Evolutionary conservation across 2,329 filamentous ascomycete species (phyloP), one percentile per base, ranked within the genome.

Genomic region (Ophiocordyceps camponoti-floridani): DNA sequence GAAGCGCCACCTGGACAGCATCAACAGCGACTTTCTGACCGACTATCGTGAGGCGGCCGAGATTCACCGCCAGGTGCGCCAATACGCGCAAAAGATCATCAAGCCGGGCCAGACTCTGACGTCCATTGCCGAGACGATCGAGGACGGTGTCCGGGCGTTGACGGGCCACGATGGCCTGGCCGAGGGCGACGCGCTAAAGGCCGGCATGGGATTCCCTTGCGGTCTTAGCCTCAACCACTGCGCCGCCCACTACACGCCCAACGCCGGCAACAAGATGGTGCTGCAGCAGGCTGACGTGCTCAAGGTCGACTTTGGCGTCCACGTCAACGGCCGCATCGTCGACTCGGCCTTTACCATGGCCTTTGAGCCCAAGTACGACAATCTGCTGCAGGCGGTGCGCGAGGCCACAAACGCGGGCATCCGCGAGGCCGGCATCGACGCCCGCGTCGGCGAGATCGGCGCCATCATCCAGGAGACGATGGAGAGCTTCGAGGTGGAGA

Each of bases 401-500:
- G 82, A 76, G 46, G 82, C 84, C 13, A 88, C 83, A 46, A 84
- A 87, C 62, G 93, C 88, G 52, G 89, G 89, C 56, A 74, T 95
- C 33, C 54, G 56, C 44, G 84, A 93, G 67, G 87, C 88, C 6
- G 88, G 88, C 54, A 94, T 95, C 55, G 88, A 95, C 58, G 87
- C 86, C 42, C 79, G 88, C 46, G 79, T 95, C 54, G 80, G 82
- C 50, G 86, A 94, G 55, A 84, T 94, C 50, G 84, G 87, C 48
- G 82, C 75, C 10, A 72, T 77, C 16, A 89, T 94, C 54, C 87
- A 94, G 63, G 86, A 94, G 63, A 76, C 82, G 27, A 94, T 94
- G 86, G 87, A 94, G 65, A 88, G 83, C 62, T 91, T 89, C 63
- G 86, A 94, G 65, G 75, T 89, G 43, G 84, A 91, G 61, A 75